Evolutionary conservation across 768 basidiomycete species (phyloP).

Genomic region (Podaxis sp.): DNA sequence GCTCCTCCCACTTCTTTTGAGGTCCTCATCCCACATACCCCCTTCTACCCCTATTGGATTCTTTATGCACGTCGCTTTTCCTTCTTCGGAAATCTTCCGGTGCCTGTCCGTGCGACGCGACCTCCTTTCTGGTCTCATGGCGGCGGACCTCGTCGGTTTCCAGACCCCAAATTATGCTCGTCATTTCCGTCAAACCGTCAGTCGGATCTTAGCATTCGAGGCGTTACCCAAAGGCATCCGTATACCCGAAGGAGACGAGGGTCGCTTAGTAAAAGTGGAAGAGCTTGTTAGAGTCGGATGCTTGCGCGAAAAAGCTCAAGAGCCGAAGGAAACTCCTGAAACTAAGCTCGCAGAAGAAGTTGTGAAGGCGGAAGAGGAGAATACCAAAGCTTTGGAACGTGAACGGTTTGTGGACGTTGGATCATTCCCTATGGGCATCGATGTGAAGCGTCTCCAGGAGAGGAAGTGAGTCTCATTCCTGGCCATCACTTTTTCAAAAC

Average conservation of each 20-base stretch:
- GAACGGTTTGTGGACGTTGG: constrained; percentile 81
- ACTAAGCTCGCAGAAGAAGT: background rate
- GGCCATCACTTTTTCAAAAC: background rate
- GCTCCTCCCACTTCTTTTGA: constrained; percentile 85
- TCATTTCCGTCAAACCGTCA: constrained; percentile 85
- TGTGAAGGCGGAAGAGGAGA: constrained; percentile 21
- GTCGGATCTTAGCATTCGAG: constrained; percentile 76
- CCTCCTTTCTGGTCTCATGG: constrained; percentile 86
- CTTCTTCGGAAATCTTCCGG: constrained; percentile 92
- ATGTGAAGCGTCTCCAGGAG: constrained; percentile 64
- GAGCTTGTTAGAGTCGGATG: constrained; percentile 14
- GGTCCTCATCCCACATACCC: constrained; percentile 57
- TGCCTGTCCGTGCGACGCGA: constrained; percentile 80
- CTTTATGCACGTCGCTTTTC: constrained; percentile 97
- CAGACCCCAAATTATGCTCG: constrained; percentile 83
- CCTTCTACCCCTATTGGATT: constrained; percentile 75
- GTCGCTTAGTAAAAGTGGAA: constrained; percentile 20
- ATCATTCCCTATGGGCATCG: constrained; percentile 91
- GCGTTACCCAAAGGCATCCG: constrained; percentile 84
- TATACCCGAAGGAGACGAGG: constrained; percentile 39
- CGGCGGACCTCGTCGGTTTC: constrained; percentile 90
- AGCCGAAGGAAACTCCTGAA: background rate
- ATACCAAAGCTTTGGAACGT: constrained; percentile 32
- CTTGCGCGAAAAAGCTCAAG: constrained; percentile 16
- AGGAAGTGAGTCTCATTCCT: constrained; percentile 47